phyloP scores from a whole-genome alignment of 768 basidiomycete genomes.

The Lactarius evosmus region DNA sequence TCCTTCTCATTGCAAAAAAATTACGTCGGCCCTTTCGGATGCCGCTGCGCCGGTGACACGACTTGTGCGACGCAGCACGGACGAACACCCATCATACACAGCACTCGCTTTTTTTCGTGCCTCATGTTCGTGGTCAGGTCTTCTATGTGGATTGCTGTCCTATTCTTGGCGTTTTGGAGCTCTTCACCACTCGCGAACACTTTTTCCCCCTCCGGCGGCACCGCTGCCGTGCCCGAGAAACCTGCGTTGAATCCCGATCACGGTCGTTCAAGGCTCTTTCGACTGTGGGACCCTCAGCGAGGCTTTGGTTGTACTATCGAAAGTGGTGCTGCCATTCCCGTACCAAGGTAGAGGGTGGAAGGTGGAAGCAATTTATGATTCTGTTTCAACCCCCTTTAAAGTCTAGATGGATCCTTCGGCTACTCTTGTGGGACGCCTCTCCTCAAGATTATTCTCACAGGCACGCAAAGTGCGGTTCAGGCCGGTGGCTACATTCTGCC shows the following conservation, averaged over 20 bases:
- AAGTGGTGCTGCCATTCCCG: background rate
- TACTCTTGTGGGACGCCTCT: background rate
- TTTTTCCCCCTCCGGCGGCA: background rate
- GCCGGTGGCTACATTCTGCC: background rate
- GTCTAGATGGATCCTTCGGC: background rate
- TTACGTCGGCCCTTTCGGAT: no score
- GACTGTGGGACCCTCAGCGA: background rate
- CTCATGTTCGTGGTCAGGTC: background rate
- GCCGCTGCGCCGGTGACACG: background rate
- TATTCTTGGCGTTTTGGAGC: background rate
- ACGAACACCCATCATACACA: background rate
- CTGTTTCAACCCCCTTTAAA: background rate
- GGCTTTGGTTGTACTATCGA: background rate
- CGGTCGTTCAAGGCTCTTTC: background rate
- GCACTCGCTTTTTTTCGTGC: background rate
- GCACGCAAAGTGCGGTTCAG: no score
- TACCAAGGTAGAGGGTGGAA: slow-evolving; percentile 6
- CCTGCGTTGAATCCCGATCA: background rate
- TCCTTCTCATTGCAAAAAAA: background rate
- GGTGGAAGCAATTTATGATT: background rate
- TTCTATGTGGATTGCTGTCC: background rate
- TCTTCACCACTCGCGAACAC: background rate
- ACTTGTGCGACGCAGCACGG: background rate
- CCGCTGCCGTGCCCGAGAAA: background rate
- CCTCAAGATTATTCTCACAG: background rate